Evolutionary conservation across 768 basidiomycete genomes (phyloP), one percentile per base, ranked within the genome.

Genomic region (Pleurotus salmoneostramineus): DNA sequence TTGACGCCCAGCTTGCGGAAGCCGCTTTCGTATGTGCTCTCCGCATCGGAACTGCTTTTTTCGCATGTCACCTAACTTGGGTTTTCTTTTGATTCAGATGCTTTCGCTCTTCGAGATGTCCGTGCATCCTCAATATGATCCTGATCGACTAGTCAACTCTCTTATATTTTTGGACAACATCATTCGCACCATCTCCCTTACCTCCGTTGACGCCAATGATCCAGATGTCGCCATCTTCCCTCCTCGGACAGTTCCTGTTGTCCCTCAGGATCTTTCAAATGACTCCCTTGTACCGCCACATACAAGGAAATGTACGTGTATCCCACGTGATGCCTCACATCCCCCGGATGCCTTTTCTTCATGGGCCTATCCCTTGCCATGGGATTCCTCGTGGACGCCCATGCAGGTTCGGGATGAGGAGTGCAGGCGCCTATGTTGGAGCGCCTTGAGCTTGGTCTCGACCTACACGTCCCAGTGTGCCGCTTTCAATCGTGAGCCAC

Each of bases 81-180:
- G 11, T 43, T 58, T 48, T 5, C 43, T 15, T 6, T 58, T 42
- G 36, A 27, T 11, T 12, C n/a, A 3, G 89, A 83, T 93, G 50
- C 77, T 92, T 6, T 87, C 90, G 4, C 72, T 93, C 2, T 93
- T 89, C 63, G 91, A 93, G 67, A 80, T 83, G 0, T 91, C 87
- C 1, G 80, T 86, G 4, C 87, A 92, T 59, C 89, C 88, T 5
- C 73, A 80, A 44, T 80, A 90, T 65, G 79, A 77, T 17, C 74
- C 80, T 3, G 78, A 81, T 17, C 79, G 85, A 11, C 79, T 83
- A 8, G 72, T 75, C 17, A 69, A 70, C 15, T 77, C 89, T 0
- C 72, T 93, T 7, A 66, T 80, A 42, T 73, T 78, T 21, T 75
- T 92, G 34, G 91, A 93, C 66, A 74, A 77, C 33, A 82, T 91